phyloP scores from a whole-genome alignment of 139 green algal species.

The Limnomonas spitsbergensis region DNA sequence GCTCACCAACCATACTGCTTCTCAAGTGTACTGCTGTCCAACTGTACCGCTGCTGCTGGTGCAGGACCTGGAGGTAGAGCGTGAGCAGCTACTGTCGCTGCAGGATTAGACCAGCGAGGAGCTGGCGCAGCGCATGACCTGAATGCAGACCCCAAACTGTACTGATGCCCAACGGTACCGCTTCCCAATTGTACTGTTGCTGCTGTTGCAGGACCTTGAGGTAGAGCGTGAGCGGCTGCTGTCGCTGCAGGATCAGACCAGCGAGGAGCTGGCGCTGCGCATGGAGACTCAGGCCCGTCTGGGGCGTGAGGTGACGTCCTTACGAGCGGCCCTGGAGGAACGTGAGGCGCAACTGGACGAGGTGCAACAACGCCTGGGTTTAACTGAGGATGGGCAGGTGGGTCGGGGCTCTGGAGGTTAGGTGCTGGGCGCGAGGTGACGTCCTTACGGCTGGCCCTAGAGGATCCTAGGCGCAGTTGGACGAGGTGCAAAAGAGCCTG shows the following conservation, averaged over 20 bases:
- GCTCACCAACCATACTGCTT: too few relatives aligned
- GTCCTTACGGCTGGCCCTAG: not conserved
- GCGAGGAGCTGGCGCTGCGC: conserved; percentile 17
- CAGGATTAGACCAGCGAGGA: too few relatives aligned
- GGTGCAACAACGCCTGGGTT: not conserved
- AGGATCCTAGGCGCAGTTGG: not conserved
- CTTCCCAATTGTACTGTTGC: too few relatives aligned
- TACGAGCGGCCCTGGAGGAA: not conserved
- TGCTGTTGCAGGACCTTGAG: conserved; percentile 11
- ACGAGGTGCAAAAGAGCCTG: not conserved
- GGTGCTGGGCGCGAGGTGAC: conserved; percentile 11
- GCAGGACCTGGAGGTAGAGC: conserved; percentile 11
- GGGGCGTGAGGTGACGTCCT: conserved; percentile 7
- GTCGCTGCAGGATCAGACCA: conserved; percentile 29
- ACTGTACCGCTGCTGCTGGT: conserved; percentile 4
- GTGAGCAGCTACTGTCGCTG: not conserved
- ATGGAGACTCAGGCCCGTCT: conserved; percentile 7
- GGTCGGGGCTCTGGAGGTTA: too few relatives aligned
- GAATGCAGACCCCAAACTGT: too few relatives aligned
- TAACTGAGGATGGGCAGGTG: not conserved
- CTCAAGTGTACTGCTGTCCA: too few relatives aligned
- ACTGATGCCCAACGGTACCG: too few relatives aligned
- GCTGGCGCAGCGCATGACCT: too few relatives aligned
- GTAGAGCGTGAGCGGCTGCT: conserved; percentile 26
- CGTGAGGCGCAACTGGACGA: conserved; percentile 1